Evolutionary conservation across 768 basidiomycete genomes (phyloP).

Genomic region (Russula lepida): DNA sequence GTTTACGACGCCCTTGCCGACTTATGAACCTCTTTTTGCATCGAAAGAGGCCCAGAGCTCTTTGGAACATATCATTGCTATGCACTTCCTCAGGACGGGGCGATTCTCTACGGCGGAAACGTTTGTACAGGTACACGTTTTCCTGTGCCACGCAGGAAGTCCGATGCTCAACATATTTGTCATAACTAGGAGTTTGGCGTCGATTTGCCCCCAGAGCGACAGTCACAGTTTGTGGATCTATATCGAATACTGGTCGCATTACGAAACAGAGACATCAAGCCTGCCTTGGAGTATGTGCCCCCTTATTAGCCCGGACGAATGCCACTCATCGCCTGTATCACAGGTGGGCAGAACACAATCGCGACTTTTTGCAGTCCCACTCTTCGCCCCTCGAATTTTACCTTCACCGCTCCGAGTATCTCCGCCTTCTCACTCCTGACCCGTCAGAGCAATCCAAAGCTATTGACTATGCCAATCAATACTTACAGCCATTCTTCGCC

Average conservation of each 20-base stretch:
- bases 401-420: constrained; percentile 85
- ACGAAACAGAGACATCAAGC: constrained; percentile 53
- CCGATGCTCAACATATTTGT: constrained; percentile 4
- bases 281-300: constrained; percentile 64
- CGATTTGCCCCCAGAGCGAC: constrained; percentile 43
- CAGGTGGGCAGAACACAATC: constrained; percentile 75
- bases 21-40: constrained; percentile 58
- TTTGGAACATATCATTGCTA: constrained; percentile 60
- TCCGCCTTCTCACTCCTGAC: constrained; percentile 58
- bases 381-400: constrained; percentile 82
- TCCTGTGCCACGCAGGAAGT: not conserved
- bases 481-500: constrained; percentile 55
- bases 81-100: constrained; percentile 74
- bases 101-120: constrained; percentile 70
- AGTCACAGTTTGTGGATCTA: constrained; percentile 55
- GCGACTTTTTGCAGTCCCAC: constrained; percentile 53
- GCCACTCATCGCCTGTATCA: not conserved
- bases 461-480: constrained; percentile 63
- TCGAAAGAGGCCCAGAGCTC: constrained; percentile 51
- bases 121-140: constrained; percentile 53
- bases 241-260: constrained; percentile 65
- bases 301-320: not conserved
- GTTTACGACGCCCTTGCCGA: constrained; percentile 49
- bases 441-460: constrained; percentile 52
- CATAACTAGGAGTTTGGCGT: constrained; percentile 56